These are phyloP conservation scores for Citrus reticulata DNA, from an alignment of 345 rosid genomes.

Conservation along the genomic window DNA sequence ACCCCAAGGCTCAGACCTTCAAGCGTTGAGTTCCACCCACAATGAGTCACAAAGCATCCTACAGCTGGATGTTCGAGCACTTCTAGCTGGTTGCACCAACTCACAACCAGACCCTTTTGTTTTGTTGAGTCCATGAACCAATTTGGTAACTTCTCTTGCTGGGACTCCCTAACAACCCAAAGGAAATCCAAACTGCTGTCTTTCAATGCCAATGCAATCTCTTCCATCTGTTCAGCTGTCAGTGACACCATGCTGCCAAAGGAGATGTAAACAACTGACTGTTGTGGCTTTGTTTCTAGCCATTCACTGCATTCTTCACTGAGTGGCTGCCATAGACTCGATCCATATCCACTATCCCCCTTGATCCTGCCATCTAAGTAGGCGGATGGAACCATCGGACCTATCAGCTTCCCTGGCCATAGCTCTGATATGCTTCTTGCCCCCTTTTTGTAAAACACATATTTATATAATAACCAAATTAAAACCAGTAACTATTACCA, in stretches of 20 bases:
- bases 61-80: conserved; percentile 44
- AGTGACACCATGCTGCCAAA: conserved; percentile 72
- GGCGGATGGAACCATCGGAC: conserved; percentile 69
- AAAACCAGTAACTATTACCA: not conserved
- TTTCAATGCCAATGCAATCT: conserved; percentile 44
- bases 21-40: conserved; percentile 75
- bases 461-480: not conserved
- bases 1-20: conserved; percentile 70
- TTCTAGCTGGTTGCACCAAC: conserved; percentile 74
- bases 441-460: conserved; percentile 20
- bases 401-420: conserved; percentile 63
- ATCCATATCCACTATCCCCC: conserved; percentile 58
- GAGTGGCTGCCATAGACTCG: conserved; percentile 61
- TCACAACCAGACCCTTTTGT: conserved; percentile 42
- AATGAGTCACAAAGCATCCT: conserved; percentile 68
- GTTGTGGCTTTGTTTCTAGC: conserved; percentile 45
- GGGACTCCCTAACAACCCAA: conserved; percentile 67
- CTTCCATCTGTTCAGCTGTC: conserved; percentile 39
- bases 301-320: conserved; percentile 57
- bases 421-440: conserved; percentile 35
- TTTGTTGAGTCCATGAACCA: conserved; percentile 43
- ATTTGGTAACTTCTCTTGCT: conserved; percentile 36
- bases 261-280: conserved; percentile 53
- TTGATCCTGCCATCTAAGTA: conserved; percentile 48
- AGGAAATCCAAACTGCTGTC: conserved; percentile 49